Evolutionary conservation across 2,329 filamentous ascomycete species (phyloP).

Genomic region (Cyphellophora europaea): DNA sequence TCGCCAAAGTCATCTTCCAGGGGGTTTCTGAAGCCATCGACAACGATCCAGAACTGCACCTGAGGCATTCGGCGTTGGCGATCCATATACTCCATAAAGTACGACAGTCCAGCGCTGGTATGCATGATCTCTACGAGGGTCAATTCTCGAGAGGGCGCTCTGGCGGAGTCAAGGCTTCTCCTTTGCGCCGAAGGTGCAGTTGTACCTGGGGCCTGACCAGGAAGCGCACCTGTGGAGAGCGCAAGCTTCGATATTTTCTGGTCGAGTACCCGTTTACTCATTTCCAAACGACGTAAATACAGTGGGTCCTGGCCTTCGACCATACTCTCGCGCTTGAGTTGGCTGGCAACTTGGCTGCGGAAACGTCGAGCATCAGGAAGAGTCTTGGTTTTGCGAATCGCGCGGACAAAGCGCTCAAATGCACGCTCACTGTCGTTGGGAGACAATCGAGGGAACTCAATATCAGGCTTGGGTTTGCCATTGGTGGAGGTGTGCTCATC

Average conservation of each 20-base stretch:
- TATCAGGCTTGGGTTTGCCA: conserved; percentile 54
- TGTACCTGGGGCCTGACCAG: conserved; percentile 23
- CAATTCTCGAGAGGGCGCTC: conserved; percentile 55
- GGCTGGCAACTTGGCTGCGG: conserved; percentile 82
- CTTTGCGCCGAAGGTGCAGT: conserved; percentile 34
- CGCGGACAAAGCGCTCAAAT: conserved; percentile 89
- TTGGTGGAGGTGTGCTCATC: conserved; percentile 88
- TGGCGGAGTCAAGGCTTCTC: not conserved
- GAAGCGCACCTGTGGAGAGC: conserved; percentile 47
- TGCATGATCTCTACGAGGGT: conserved; percentile 78
- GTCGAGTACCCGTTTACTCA: conserved; percentile 79
- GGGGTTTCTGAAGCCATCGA: conserved; percentile 91
- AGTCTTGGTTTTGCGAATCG: conserved; percentile 79
- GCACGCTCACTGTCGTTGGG: conserved; percentile 80
- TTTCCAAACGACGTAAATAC: conserved; percentile 82
- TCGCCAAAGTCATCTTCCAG: conserved; percentile 78
- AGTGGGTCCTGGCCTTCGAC: conserved; percentile 72
- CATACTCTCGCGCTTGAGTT: conserved; percentile 74
- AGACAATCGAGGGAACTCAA: conserved; percentile 67
- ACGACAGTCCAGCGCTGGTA: conserved; percentile 82
- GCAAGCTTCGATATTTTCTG: conserved; percentile 79
- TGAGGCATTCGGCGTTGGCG: conserved; percentile 75
- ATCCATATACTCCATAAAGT: conserved; percentile 99
- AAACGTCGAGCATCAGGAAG: conserved; percentile 88
- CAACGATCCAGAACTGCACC: conserved; percentile 97